phyloP scores from a whole-genome alignment of 257 asterid species.

The Fraxinus anomala region DNA sequence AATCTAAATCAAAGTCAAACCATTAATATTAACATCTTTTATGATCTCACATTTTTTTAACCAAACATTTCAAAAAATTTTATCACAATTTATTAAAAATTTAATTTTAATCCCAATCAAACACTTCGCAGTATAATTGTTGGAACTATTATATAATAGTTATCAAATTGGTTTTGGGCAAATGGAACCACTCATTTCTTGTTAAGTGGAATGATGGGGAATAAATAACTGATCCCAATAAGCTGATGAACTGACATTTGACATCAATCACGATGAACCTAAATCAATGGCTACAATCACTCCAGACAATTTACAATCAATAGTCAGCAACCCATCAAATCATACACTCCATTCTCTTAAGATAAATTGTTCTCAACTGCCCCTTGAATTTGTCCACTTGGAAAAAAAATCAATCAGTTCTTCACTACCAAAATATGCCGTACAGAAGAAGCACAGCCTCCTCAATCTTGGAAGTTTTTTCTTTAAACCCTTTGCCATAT shows the following conservation, averaged over 20 bases:
- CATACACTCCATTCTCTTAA: not conserved
- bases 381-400: conserved; percentile 33
- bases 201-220: conserved; percentile 10
- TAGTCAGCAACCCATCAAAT: conserved; percentile 23
- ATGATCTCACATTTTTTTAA: too few species aligned
- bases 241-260: not conserved
- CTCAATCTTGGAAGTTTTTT: conserved; percentile 51
- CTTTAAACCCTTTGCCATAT: conserved; percentile 68
- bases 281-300: conserved; percentile 18
- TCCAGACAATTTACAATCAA: not conserved
- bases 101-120: too few species aligned
- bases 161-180: conserved; percentile 4
- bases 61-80: too few species aligned
- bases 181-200: conserved; percentile 23
- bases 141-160: too few species aligned
- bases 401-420: not conserved
- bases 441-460: conserved; percentile 51
- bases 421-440: conserved; percentile 23
- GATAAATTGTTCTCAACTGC: conserved; percentile 42
- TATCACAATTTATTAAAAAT: too few species aligned
- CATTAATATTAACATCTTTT: too few species aligned
- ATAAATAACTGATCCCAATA: conserved; percentile 12
- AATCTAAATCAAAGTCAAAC: too few species aligned
- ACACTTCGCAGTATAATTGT: too few species aligned
- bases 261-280: not conserved